Conservation (phyloP, 2,329 filamentous ascomycete genomes). For the Fusarium floridanum region DNA sequence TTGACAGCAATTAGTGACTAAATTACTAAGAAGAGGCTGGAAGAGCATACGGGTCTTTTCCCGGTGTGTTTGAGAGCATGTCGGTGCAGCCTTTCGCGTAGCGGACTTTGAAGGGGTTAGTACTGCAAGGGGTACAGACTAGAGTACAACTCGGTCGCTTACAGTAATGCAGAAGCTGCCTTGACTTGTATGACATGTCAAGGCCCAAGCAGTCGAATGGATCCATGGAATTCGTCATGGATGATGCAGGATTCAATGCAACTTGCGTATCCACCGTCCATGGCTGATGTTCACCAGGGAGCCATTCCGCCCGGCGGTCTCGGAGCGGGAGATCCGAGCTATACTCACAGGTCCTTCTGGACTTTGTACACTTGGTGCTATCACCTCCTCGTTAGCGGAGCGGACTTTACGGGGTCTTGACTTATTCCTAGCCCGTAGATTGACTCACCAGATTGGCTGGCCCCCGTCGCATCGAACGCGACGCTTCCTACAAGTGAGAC, state of each 20-base stretch:
- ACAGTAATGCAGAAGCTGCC: slow-evolving; percentile 43
- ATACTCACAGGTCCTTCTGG: slow-evolving; percentile 31
- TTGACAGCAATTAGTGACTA: accelerated
- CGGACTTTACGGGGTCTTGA: not conserved
- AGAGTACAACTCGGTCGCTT: not conserved
- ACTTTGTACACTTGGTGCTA: slow-evolving; percentile 33
- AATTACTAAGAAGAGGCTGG: accelerated
- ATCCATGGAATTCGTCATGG: slow-evolving; percentile 19
- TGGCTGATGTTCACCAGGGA: slow-evolving; percentile 42
- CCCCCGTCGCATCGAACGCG: slow-evolving; percentile 40
- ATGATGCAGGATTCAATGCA: not conserved
- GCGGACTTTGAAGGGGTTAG: slow-evolving; percentile 18
- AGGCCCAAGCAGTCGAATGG: slow-evolving; percentile 39
- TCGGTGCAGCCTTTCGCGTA: slow-evolving; percentile 24
- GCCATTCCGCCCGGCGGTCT: slow-evolving; percentile 32
- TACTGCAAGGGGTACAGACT: too few relatives aligned
- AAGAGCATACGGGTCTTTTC: slow-evolving; percentile 18
- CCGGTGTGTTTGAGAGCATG: slow-evolving; percentile 7
- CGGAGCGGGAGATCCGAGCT: slow-evolving; percentile 35
- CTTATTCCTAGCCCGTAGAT: not conserved
- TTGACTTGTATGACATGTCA: slow-evolving; percentile 42
- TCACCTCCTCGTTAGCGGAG: not conserved
- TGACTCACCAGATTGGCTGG: slow-evolving; percentile 36
- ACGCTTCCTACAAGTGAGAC: slow-evolving; percentile 39
- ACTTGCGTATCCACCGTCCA: slow-evolving; percentile 21